These are phyloP conservation scores for Debaryomyces sp. DNA, from an alignment of 1,139 yeast genomes.

Conservation along the genomic window DNA sequence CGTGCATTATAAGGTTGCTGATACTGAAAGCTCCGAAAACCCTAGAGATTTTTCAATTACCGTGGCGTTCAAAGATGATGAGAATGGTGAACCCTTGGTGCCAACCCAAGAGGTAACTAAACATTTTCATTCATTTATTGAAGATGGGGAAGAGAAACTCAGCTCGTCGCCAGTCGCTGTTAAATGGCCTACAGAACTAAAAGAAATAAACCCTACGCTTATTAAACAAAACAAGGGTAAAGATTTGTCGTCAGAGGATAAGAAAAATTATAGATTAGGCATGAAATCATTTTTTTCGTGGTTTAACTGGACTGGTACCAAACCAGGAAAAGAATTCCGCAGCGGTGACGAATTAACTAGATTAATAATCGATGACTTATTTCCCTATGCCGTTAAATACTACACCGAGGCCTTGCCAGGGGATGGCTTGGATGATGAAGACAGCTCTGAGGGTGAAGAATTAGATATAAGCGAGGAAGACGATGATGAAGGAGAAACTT, in stretches of 20 bases:
- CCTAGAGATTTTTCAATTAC: slow-evolving; percentile 60
- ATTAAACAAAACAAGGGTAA: slow-evolving; percentile 38
- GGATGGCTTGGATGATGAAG: slow-evolving; percentile 56
- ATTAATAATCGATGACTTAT: slow-evolving; percentile 64
- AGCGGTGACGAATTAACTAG: slow-evolving; percentile 71
- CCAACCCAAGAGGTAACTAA: slow-evolving; percentile 58
- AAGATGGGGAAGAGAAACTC: slow-evolving; percentile 55
- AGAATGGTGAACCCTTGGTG: slow-evolving; percentile 36
- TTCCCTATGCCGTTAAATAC: slow-evolving; percentile 72
- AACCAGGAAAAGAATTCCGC: slow-evolving; percentile 74
- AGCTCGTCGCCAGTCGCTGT: slow-evolving; percentile 53
- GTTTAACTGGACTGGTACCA: slow-evolving; percentile 74
- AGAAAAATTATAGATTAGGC: slow-evolving; percentile 63
- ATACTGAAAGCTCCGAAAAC: slow-evolving; percentile 25
- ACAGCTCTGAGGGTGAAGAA: slow-evolving; percentile 57
- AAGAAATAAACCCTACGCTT: slow-evolving; percentile 52
- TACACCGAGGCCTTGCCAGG: slow-evolving; percentile 68
- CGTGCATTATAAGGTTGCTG: slow-evolving; percentile 51
- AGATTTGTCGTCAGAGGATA: slow-evolving; percentile 51
- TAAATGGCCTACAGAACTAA: slow-evolving; percentile 62
- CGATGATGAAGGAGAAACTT: background rate
- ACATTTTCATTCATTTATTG: slow-evolving; percentile 44
- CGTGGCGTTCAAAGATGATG: slow-evolving; percentile 44
- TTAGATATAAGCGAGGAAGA: slow-evolving; percentile 44
- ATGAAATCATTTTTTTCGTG: slow-evolving; percentile 77